Base-by-base conservation (phyloP, 2,329 filamentous ascomycete genomes). In the Tolypocladium endophyticum region DNA sequence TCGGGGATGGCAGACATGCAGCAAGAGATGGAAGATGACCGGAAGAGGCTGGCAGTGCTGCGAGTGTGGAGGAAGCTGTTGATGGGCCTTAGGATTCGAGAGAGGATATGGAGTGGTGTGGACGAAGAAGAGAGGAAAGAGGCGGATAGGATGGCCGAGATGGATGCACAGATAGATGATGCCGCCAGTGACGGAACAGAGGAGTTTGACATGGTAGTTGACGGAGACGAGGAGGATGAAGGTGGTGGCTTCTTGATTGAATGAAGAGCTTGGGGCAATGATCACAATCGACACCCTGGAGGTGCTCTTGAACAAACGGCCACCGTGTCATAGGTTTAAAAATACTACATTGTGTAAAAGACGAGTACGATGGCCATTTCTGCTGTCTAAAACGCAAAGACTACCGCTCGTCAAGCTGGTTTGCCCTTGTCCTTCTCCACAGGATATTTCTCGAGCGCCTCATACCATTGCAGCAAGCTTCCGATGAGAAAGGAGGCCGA, bases 71-170 rank as follows among this genome's bases (percentile, higher is more conserved):
- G 74, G 35, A 86, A 87, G 68, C 88, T 97, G 62, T 72, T 96
- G 62, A 86, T 90, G 73, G 89, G 86, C 0, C 68, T 97, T 68
- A 80, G 90, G 45, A 90, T 97, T 50, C 80, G 86, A 36, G 85
- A 92, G 70, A 80, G 88, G 61, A 85, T 96, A 41, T 88, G 86
- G 71, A 82, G 78, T 0, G 80, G 81, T 1, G 81, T 82, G 4
- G 77, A 78, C 50, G 76, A 75, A 1, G 75, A 77, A 23, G 78
- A 81, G 41, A 77, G 79, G 59, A 72, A 69, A 33, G 72, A 72
- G 47, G 72, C 71, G 0, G 73, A 73, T 3, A 67, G 70, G 54
- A 73, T 73, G 38, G 70, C 70, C 45, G 72, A 74, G 50, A 63
- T 74, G 55, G 74, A 74, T 7, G 67, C 67, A n/a, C 69, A 70